These are phyloP conservation scores for Rhododendron simsii DNA, from an alignment of 148 eudicot species.

Conservation along the genomic window DNA sequence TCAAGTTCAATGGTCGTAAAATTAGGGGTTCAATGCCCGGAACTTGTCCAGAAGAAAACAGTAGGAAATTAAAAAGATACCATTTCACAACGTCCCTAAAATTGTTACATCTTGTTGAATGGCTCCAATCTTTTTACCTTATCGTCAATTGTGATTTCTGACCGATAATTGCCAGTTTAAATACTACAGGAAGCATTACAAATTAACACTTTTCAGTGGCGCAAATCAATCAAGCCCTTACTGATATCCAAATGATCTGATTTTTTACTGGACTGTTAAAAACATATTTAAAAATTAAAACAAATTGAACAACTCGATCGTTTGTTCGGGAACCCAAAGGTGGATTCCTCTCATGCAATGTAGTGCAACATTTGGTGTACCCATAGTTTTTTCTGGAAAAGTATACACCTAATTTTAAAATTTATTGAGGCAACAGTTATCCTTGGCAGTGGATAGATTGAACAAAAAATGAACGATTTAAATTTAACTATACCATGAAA, in stretches of 20 bases:
- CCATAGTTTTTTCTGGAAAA: too few species aligned
- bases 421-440: neutral
- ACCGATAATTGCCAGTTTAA: neutral
- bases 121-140: neutral
- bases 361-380: too few species aligned
- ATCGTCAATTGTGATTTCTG: too few species aligned
- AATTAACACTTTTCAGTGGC: neutral
- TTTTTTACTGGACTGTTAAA: too few species aligned
- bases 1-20: conserved; percentile 4
- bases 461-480: neutral
- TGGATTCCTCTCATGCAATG: too few species aligned
- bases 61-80: neutral
- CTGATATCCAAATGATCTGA: too few species aligned
- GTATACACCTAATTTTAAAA: neutral
- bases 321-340: too few species aligned
- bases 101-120: neutral
- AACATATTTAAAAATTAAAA: too few species aligned
- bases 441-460: neutral
- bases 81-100: neutral
- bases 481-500: conserved; percentile 26
- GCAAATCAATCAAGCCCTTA: too few species aligned
- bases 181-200: neutral
- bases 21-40: neutral
- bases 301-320: too few species aligned
- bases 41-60: neutral